phyloP scores from a whole-genome alignment of 352 stramenopile genomes.

The Pelagophyceae sp. region DNA sequence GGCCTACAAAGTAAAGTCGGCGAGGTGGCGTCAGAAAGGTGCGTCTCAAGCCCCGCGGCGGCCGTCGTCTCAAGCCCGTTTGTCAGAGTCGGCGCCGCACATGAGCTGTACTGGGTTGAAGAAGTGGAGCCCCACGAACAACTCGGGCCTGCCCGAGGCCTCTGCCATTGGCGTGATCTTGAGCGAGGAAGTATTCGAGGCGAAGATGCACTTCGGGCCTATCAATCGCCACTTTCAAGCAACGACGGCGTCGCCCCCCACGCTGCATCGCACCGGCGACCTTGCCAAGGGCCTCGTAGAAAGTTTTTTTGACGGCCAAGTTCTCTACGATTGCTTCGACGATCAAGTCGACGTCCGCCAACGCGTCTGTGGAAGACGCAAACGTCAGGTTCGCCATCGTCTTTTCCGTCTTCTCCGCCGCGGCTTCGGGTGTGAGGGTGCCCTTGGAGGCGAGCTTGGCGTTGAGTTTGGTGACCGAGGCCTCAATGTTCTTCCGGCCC shows the following conservation, averaged over 20 bases:
- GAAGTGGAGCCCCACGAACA: constrained; percentile 94
- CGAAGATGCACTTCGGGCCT: constrained; percentile 83
- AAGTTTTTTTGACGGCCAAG: constrained; percentile 67
- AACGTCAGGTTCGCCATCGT: constrained; percentile 69
- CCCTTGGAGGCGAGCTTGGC: constrained; percentile 72
- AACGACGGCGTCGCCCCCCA: no score
- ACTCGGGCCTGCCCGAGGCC: constrained; percentile 71
- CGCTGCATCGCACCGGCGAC: no score
- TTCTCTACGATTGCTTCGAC: constrained; percentile 98
- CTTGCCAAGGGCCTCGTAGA: constrained; percentile 78
- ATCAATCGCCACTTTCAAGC: no score
- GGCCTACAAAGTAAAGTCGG: not conserved
- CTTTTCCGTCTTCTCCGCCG: constrained; percentile 50
- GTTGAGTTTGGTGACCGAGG: constrained; percentile 74
- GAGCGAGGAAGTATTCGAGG: constrained; percentile 87
- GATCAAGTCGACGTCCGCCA: constrained; percentile 83
- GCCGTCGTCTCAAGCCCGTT: no score
- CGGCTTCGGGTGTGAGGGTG: constrained; percentile 62
- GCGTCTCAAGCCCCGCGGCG: constrained; percentile 21
- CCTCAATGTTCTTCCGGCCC: constrained; percentile 70
- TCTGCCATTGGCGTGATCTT: constrained; percentile 85
- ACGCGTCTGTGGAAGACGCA: constrained; percentile 68
- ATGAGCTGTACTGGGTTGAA: constrained; percentile 90
- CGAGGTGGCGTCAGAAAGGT: constrained; percentile 64
- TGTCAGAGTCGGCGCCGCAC: no score